Base-by-base conservation (phyloP, 495 filamentous ascomycete genomes). In the Aspergillus sclerotioniger region DNA sequence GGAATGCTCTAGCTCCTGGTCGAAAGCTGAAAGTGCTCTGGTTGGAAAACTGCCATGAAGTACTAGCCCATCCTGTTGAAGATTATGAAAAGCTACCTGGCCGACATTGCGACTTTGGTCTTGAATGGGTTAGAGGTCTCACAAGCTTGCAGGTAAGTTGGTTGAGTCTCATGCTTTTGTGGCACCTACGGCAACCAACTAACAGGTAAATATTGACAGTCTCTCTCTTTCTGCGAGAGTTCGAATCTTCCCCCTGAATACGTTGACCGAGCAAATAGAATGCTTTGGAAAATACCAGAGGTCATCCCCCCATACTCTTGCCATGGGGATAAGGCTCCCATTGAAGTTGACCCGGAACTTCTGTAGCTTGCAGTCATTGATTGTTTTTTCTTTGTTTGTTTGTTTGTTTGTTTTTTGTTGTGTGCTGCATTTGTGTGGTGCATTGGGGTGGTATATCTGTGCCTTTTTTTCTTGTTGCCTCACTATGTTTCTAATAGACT, bases 161-260 rank as follows among this genome's bases (percentile, higher is more conserved):
- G 35, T 31, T 19, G 5, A 25, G 25, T 48, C 33, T 43, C 61
- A 13, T 46, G 19, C 37, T 25, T 1, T 2, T 1, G 12, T 2
- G 20, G 21, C 10, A 3, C 25, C 37, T 3, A 20, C 19, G 31
- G 19, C 47, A 28, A 12, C 19, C 6, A 37, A 29, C 13, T 48
- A 45, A 25, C 52, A 59, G 28, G 52, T 21, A 12, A 17, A 19
- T 39, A 16, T 37, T 28, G 37, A 5, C 20, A 74, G 73, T 72
- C 68, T 17, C 48, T 76, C 6, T 73, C 68, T 29, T 65, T 76
- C 20, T 66, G 63, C 43, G 65, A 70, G 51, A 73, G 70, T 53
- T 52, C 57, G 25, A 64, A 65, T 33, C 39, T 74, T 25, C 60
- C 72, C 10, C 54, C 69, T 28, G 56, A 67, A 8, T 46, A 63